Conservation (phyloP, 2,329 filamentous ascomycete genomes). For the Ilyonectria robusta region DNA sequence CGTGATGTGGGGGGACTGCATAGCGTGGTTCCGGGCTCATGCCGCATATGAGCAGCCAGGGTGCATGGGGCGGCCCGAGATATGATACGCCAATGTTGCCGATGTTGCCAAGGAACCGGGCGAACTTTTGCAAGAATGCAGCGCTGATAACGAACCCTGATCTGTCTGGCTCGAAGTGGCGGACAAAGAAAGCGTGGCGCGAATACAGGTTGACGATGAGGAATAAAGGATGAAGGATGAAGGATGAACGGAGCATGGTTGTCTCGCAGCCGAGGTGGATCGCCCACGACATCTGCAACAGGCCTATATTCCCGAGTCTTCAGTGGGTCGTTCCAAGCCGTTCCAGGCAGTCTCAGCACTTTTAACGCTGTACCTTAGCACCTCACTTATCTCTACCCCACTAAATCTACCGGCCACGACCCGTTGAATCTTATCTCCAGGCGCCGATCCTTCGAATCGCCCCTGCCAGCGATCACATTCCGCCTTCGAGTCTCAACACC, state of each 20-base stretch:
- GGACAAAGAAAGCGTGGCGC: neutral
- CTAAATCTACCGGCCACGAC: neutral
- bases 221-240: neutral
- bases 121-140: constrained; percentile 15
- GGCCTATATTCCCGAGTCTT: neutral
- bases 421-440: constrained; percentile 38
- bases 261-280: neutral
- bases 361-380: constrained; percentile 16
- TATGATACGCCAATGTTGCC: constrained; percentile 14
- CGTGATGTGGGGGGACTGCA: constrained; percentile 19
- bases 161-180: neutral
- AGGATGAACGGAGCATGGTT: constrained; percentile 2
- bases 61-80: constrained; percentile 7
- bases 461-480: constrained; percentile 7
- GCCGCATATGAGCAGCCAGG: constrained; percentile 30
- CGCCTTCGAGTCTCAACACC: constrained; percentile 19
- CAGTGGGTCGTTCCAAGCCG: constrained; percentile 2
- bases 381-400: neutral
- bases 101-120: neutral
- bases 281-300: neutral
- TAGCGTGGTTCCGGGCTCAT: constrained; percentile 24
- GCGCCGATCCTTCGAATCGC: neutral
- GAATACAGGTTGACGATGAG: constrained; percentile 1
- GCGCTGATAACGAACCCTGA: neutral
- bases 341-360: neutral